Evolutionary conservation across 2,329 filamentous ascomycete species (phyloP), one percentile per base, ranked within the genome.

Genomic region (Talaromyces sp.): DNA sequence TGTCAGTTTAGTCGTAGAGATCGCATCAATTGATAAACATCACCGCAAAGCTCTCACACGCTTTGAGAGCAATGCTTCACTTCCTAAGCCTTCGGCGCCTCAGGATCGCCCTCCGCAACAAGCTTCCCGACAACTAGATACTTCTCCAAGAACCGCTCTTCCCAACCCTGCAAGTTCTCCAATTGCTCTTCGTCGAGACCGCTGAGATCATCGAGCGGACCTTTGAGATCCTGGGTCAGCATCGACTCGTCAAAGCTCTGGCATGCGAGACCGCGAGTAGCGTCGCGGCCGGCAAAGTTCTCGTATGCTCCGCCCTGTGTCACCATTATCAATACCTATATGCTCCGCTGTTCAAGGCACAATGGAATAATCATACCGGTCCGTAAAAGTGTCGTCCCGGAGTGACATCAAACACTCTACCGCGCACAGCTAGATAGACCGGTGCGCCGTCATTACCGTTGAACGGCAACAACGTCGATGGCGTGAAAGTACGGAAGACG

Each of bases 191-290:
- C 77, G 6, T 87, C 87, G 67, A 98, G 78, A 65, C 89, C 91
- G 60, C 87, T 83, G 50, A 97, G 82, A 62, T 84, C 87, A 75
- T 97, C 93, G 68, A 97, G 81, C 52, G 92, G 92, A 0, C 87
- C 94, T 65, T 95, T 87, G 63, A 98, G 80, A 77, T 97, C 90
- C 82, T 94, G 88, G 19, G 95, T 98, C 79, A 98, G 81, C 93
- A 98, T 96, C 7, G 93, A 90, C 82, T 91, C 87, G 75, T 97
- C 95, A 77, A 99, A 98, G 81, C 92, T 96, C 66, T 93, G 92
- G 77, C 87, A 91, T 1, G 95, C 94, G 66, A 99, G 81, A 0
- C 95, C 95, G 61, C 94, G 85, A 69, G 87, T 92, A 22, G 95
- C 95, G 78, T 99, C 95, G 45, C 93, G 84, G 0, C 95, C 95